These are phyloP conservation scores for Crithidia acanthocephali DNA, from an alignment of 208 protist genomes.

Conservation along the genomic window DNA sequence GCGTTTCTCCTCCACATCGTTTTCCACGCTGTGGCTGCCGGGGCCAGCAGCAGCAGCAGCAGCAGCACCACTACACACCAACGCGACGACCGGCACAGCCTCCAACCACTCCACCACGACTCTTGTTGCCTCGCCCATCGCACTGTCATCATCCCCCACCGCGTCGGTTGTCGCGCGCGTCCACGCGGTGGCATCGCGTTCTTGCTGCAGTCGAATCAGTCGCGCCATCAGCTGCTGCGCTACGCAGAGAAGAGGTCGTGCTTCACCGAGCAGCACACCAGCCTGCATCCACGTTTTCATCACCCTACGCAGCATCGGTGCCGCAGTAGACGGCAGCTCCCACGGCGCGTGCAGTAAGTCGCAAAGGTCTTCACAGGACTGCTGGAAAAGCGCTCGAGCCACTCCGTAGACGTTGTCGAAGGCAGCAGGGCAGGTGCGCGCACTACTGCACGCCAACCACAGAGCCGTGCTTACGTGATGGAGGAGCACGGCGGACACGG, in stretches of 20 bases:
- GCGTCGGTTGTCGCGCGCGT: no score
- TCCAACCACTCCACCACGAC: constrained; percentile 19
- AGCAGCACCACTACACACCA: constrained; percentile 3
- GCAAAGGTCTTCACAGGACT: constrained; percentile 14
- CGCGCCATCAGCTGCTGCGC: constrained; percentile 15
- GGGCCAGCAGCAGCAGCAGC: background rate
- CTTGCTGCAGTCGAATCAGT: background rate
- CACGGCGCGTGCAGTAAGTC: background rate
- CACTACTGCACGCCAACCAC: no score
- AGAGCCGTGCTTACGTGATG: background rate
- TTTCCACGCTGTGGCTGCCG: background rate
- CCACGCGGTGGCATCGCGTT: background rate
- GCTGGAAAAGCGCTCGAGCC: constrained; percentile 16
- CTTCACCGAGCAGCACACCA: constrained; percentile 27
- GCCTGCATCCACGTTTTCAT: constrained; percentile 34
- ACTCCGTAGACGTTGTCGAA: constrained; percentile 4
- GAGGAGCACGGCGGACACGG: background rate
- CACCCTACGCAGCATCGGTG: background rate
- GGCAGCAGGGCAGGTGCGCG: background rate
- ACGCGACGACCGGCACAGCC: constrained; percentile 7
- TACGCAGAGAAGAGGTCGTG: constrained; percentile 10
- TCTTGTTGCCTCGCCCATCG: background rate
- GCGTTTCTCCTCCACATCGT: background rate
- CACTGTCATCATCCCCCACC: no score
- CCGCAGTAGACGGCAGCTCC: background rate